Conservation (phyloP, 2,329 filamentous ascomycete species). For the Arthrobotrys musiformis region DNA sequence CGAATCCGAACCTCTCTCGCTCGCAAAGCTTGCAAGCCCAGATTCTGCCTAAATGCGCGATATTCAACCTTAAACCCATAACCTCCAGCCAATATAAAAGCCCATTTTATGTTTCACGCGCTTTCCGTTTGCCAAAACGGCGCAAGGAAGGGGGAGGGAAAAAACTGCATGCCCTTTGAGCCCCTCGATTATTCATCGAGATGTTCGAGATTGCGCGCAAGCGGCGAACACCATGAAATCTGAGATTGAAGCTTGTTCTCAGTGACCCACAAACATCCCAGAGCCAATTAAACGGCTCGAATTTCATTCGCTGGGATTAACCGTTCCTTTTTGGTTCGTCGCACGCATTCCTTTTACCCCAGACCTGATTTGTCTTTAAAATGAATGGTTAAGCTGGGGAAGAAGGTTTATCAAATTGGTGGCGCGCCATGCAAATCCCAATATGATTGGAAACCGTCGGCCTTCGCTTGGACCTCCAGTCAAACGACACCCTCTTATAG, state of each 20-base stretch:
- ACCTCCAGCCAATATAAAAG: constrained; percentile 29
- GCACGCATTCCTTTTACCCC: constrained; percentile 51
- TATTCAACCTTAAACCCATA: constrained; percentile 51
- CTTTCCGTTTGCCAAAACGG: constrained; percentile 35
- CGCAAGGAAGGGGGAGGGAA: too few species aligned
- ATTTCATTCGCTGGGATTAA: constrained; percentile 11
- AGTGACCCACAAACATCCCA: constrained; percentile 11
- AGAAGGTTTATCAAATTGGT: constrained; percentile 53
- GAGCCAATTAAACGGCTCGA: constrained; percentile 38
- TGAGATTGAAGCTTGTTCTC: constrained; percentile 13
- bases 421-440: constrained; percentile 34
- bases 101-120: constrained; percentile 43
- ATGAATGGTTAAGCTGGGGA: constrained; percentile 39
- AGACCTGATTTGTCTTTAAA: constrained; percentile 37
- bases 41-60: constrained; percentile 55
- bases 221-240: not conserved
- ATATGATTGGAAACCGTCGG: constrained; percentile 33
- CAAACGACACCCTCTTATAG: constrained; percentile 16
- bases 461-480: constrained; percentile 50
- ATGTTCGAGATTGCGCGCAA: constrained; percentile 29
- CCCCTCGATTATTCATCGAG: constrained; percentile 15
- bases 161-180: not conserved
- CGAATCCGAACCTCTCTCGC: constrained; percentile 39
- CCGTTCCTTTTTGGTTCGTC: constrained; percentile 24
- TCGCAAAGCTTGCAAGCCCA: not conserved